Base-by-base conservation (phyloP, 768 basidiomycete species). In the Russula olivacea region DNA sequence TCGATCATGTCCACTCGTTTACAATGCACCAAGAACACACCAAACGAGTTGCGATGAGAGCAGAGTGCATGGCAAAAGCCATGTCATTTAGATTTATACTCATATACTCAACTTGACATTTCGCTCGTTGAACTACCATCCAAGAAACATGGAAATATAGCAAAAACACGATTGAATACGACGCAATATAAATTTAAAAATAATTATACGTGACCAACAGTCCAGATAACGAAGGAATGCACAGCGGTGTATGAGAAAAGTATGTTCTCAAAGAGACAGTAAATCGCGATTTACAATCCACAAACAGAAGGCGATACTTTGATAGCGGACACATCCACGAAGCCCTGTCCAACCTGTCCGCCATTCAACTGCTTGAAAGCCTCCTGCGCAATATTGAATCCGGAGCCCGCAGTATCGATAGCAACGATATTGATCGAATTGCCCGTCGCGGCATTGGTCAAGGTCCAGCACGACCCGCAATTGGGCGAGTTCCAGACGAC, bases 381-480 rank as follows among this genome's bases (percentile, higher is more conserved):
- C 21, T 52, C 63, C 61, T 71, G 36, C 3, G 75, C 73, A 56
- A 76, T 69, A 66, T 74, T 77, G 69, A 79, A 82, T 5, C 74
- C 75, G 0, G 69, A 66, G 17, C 66, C 65, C 4, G 81, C 75
- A 51, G 77, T 74, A 67, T 87, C 83, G 25, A 88, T 74, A 1
- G 80, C 85, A 1, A 81, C 71, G 12, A 86, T 69, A 45, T 76
- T 78, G 71, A 85, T 75, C 58, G 69, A 78, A 60, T 63, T 77
- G 23, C 68, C 68, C 1, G 59, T 66, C 4, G 75, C 75, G 6
- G 76, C 75, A 71, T 78, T 86, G 6, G 80, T 78, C 65, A 87
- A 69, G 61, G 76, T 59, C 84, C 84, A 88, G 72, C 87, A 88
- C 28, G 79, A 77, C 1, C 83, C 84, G 67, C 86, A 88, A 49